Evolutionary conservation across 169 alveolate species (phyloP), one percentile per base, ranked within the genome.

Genomic region (Plasmodium yoelii): DNA sequence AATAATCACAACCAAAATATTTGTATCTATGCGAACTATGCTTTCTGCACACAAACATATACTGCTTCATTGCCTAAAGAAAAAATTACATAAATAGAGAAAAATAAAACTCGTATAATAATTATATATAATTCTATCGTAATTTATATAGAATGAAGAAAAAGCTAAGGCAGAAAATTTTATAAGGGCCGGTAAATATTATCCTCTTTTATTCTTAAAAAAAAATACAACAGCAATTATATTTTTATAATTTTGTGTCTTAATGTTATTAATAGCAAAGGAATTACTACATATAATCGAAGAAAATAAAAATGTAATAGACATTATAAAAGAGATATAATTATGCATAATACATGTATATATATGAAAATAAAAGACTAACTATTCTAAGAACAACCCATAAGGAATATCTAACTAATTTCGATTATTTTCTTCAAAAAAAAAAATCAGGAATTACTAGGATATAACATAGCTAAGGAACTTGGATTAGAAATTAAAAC

Each of bases 261-360:
- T 75, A 47, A 44, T 59, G 26, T 19, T 75, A 53, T 18, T 75
- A 57, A 47, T 64, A 75, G 88, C 71, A 75, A 59, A 63, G 67
- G 77, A 75, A 53, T 24, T 75, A 12, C 42, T 75, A 22, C 75
- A 44, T n/a, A 75, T 57, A 34, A 75, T 75, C 42, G 61, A 67
- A 51, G 88, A 61, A 26, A 63, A 75, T 26, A 75, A 63, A 57
- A 26, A 61, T 61, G 88, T 75, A 57, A 75, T 34, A 34, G 42
- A 34, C 42, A 34, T 63, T 19, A 51, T 49, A 49, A 39, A 60
- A 44, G 44, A n/a, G 12, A 71, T 15, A 19, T 9, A n/a, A 19
- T 13, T 9, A 15, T 15, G 2, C 26, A 69, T 12, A 69, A 10
- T 60, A 73, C 47, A 18, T 18, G 57, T 53, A 70, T 26, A 34